Conservation (phyloP, 495 filamentous ascomycete species). For the Penicillium canescens region DNA sequence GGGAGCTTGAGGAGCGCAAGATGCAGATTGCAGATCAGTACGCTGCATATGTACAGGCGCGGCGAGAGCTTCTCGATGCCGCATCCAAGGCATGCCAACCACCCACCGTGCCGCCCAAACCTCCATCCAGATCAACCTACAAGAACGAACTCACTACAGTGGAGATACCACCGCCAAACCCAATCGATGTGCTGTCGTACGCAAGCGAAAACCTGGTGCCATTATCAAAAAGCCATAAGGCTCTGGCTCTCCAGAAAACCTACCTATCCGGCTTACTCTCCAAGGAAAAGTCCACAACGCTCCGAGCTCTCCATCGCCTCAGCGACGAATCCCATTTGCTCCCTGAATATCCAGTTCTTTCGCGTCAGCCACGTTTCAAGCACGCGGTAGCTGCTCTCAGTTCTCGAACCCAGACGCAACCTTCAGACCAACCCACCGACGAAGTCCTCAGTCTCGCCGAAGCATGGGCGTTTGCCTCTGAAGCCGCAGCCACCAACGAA, state of each 20-base stretch:
- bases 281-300: constrained; percentile 59
- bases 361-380: constrained; percentile 45
- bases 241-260: constrained; percentile 62
- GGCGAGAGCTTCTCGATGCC: constrained; percentile 39
- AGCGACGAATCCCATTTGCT: constrained; percentile 71
- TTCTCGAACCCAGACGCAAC: constrained; percentile 19
- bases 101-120: constrained; percentile 23
- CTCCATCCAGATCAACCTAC: constrained; percentile 28
- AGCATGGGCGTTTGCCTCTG: constrained; percentile 52
- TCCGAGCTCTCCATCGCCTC: constrained; percentile 58
- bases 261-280: constrained; percentile 58
- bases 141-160: constrained; percentile 13
- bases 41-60: constrained; percentile 35
- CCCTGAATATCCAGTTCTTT: constrained; percentile 57
- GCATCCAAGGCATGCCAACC: constrained; percentile 40
- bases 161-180: constrained; percentile 17
- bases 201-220: constrained; percentile 55
- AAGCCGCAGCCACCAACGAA: constrained; percentile 36
- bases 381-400: constrained; percentile 36
- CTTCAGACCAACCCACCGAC: constrained; percentile 22
- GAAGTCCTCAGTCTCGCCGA: constrained; percentile 39
- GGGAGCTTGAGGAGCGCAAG: constrained; percentile 39
- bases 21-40: constrained; percentile 53
- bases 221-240: constrained; percentile 62
- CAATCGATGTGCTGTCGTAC: constrained; percentile 50